Evolutionary conservation across 305 asterid species (phyloP).

Genomic region (Ajuga reptans): DNA sequence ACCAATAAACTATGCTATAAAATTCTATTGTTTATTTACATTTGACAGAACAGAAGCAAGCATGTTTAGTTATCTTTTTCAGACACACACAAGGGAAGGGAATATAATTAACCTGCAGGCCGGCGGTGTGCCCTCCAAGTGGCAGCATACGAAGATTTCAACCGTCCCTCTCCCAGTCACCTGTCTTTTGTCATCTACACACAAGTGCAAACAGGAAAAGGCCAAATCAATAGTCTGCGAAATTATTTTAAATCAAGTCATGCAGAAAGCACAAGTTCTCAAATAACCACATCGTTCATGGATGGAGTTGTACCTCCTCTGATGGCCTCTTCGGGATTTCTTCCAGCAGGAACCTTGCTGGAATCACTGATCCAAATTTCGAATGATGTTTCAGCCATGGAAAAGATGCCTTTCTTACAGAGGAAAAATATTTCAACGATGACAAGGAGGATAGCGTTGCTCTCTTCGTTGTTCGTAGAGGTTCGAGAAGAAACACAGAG

Average conservation of each 20-base stretch:
- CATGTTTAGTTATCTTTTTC: no score
- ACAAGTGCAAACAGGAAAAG: slow-evolving; percentile 37
- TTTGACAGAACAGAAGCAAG: neutral
- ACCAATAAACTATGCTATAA: neutral
- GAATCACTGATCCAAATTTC: slow-evolving; percentile 53
- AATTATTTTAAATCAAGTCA: slow-evolving; percentile 22
- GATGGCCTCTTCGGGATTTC: slow-evolving; percentile 45
- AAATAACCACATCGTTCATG: slow-evolving; percentile 24
- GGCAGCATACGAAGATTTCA: slow-evolving; percentile 44
- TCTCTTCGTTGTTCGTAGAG: slow-evolving; percentile 65
- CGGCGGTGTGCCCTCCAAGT: slow-evolving; percentile 53
- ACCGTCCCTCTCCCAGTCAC: slow-evolving; percentile 26
- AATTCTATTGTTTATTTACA: neutral
- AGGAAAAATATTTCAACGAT: slow-evolving; percentile 46
- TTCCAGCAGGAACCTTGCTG: slow-evolving; percentile 43
- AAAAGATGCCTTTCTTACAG: slow-evolving; percentile 41
- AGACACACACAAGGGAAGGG: no score
- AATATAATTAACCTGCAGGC: slow-evolving; percentile 25
- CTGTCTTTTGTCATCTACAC: slow-evolving; percentile 25
- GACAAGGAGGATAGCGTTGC: slow-evolving; percentile 51
- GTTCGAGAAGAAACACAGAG: slow-evolving; percentile 48
- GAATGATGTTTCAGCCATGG: slow-evolving; percentile 32
- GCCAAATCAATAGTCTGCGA: slow-evolving; percentile 13
- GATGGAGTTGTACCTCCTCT: slow-evolving; percentile 31
- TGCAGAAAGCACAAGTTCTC: neutral